Base-by-base conservation (phyloP, 2,329 filamentous ascomycete genomes). In the Tolypocladium tundrense region DNA sequence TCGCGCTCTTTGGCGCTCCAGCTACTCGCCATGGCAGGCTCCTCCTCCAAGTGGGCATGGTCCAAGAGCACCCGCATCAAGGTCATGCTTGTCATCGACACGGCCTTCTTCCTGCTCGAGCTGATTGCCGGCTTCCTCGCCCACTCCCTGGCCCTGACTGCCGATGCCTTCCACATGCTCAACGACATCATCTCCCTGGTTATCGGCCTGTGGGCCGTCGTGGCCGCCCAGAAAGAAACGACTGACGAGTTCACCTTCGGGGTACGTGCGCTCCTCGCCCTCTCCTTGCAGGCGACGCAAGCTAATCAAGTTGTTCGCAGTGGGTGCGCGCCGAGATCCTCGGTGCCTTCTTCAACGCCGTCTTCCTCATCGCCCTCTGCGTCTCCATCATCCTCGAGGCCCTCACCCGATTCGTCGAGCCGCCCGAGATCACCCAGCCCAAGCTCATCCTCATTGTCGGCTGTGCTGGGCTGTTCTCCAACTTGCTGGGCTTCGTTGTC, bases 91-190 rank as follows among this genome's bases (percentile, higher is more conserved):
- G 88, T 78, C 62, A 96, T 99, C 69, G 93, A 97, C 75, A 81
- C 86, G 56, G 80, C 83, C 45, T 99, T 99, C 78, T 97, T 99
- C 75, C 74, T 96, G 53, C 77, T 97, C 59, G 94, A 99, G 75
- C 76, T 99, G 61, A 85, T 88, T 59, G 85, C 88, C 61, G 93
- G 94, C 61, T 90, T 96, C 78, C 78, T 87, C 62, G 91, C 96
- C 60, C 88, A 92, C 69, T 97, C 94, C 21, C 83, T 99, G 65
- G 94, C 94, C 42, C 82, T 99, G 59, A 91, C 95, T 69, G 94
- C 94, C 57, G 94, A 99, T 77, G 91, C 94, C 60, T 99, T 99
- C 73, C 94, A 99, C 76, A 99, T 99, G 94, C 80, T 99, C 60
- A 99, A 99, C 78, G 94, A 99, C 83, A 94, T 99, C 66, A 87